phyloP scores from a whole-genome alignment of 2,329 filamentous ascomycete species.

The Purpureocillium takamizusanense region DNA sequence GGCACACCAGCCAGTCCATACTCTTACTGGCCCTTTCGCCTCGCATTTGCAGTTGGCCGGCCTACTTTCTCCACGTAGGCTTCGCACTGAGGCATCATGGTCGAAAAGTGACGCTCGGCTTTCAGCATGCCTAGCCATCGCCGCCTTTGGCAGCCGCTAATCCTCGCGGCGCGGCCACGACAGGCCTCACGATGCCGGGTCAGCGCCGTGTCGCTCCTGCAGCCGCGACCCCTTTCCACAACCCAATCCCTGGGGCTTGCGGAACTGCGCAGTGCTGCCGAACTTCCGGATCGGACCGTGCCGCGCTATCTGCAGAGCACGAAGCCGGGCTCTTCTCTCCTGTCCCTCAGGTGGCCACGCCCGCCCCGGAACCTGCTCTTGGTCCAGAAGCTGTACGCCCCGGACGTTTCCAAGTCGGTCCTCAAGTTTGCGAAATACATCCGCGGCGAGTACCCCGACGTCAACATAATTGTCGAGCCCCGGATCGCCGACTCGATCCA shows the following conservation, averaged over 20 bases:
- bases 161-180: background rate
- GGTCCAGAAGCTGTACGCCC: slow-evolving; percentile 49
- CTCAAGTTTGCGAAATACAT: slow-evolving; percentile 61
- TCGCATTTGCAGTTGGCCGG: too few relatives aligned
- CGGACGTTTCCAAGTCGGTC: slow-evolving; percentile 42
- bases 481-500: slow-evolving; percentile 66
- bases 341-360: slow-evolving; percentile 44
- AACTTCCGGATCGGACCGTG: slow-evolving; percentile 22
- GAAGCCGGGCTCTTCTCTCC: slow-evolving; percentile 42
- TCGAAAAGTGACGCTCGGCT: background rate
- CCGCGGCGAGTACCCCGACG: slow-evolving; percentile 66
- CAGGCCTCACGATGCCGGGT: too few relatives aligned
- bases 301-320: slow-evolving; percentile 25
- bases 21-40: too few relatives aligned
- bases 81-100: too few relatives aligned
- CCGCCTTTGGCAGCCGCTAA: slow-evolving; percentile 1
- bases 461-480: slow-evolving; percentile 77
- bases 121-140: slow-evolving; percentile 11
- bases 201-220: background rate
- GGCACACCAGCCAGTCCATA: too few relatives aligned
- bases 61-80: too few relatives aligned
- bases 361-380: slow-evolving; percentile 49
- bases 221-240: slow-evolving; percentile 36
- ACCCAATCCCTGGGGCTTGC: slow-evolving; percentile 28
- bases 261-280: slow-evolving; percentile 19